These are phyloP conservation scores for Nicotiana benthamiana DNA, from an alignment of 257 asterid species.

Conservation along the genomic window DNA sequence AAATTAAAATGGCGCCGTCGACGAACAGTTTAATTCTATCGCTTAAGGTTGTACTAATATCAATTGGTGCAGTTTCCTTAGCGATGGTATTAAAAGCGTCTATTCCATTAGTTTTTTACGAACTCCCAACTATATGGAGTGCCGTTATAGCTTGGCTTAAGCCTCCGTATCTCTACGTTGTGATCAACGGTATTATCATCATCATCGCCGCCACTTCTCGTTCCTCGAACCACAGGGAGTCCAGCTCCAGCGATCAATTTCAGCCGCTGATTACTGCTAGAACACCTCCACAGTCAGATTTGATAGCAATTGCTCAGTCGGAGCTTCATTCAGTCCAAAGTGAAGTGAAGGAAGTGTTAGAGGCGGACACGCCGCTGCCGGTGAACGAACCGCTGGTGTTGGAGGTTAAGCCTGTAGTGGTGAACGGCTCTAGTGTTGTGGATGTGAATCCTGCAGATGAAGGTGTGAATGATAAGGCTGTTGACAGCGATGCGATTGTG, in stretches of 20 bases:
- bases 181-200: slow-evolving; percentile 67
- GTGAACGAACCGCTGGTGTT: slow-evolving; percentile 18
- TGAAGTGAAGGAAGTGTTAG: neutral
- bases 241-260: slow-evolving; percentile 12
- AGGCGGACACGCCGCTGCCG: neutral
- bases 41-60: slow-evolving; percentile 40
- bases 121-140: slow-evolving; percentile 43
- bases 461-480: slow-evolving; percentile 6
- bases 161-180: slow-evolving; percentile 67
- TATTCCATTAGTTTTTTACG: slow-evolving; percentile 29
- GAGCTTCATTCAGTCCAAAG: slow-evolving; percentile 8
- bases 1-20: slow-evolving; percentile 15
- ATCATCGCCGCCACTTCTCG: slow-evolving; percentile 57
- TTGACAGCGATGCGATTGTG: slow-evolving; percentile 17
- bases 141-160: slow-evolving; percentile 31
- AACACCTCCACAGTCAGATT: slow-evolving; percentile 30
- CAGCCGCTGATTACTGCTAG: slow-evolving; percentile 26
- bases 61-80: slow-evolving; percentile 43
- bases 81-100: slow-evolving; percentile 29
- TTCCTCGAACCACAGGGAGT: slow-evolving; percentile 17
- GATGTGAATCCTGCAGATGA: slow-evolving; percentile 12
- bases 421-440: slow-evolving; percentile 27
- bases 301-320: slow-evolving; percentile 5
- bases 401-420: slow-evolving; percentile 39
- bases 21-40: slow-evolving; percentile 25